Percentiles rank a stretch among this genome's conserved stretches.
phyloP scores from a whole-genome alignment of 139 green algal genomes.

The Chlamydomonas incerta region DNA sequence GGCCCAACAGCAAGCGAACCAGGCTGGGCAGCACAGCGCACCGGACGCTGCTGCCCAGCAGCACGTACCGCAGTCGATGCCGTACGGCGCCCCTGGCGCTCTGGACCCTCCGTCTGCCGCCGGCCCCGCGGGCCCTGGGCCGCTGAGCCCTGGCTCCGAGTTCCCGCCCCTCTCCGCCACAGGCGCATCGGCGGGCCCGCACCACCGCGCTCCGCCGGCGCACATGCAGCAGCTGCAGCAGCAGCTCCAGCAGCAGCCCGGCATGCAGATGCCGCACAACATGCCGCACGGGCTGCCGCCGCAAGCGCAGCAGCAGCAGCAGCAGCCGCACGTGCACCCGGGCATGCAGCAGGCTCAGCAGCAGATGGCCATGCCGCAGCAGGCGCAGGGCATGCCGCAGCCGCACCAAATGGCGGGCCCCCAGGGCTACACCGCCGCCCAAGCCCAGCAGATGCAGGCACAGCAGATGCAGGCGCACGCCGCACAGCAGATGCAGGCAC shows the following conservation, averaged over 20 bases:
- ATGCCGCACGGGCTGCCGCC: background rate
- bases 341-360: background rate
- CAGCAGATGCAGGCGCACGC: background rate
- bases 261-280: background rate
- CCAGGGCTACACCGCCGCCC: background rate
- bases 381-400: background rate
- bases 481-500: background rate
- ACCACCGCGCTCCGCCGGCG: background rate
- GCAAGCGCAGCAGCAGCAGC: background rate
- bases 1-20: background rate
- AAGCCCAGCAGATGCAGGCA: too few species aligned
- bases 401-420: background rate
- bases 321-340: background rate
- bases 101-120: background rate
- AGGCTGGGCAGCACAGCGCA: too few species aligned
- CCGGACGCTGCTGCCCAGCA: background rate
- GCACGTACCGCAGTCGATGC: background rate
- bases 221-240: background rate
- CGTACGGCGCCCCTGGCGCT: too few species aligned
- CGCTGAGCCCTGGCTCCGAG: conserved; percentile 30
- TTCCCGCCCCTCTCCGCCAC: conserved; percentile 19
- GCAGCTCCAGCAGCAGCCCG: background rate
- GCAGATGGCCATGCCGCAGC: background rate
- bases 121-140: background rate
- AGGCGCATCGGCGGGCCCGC: background rate